A percentile compares a stretch with the other conserved stretches of the same genome.
Evolutionary conservation across 805 yeast genomes (phyloP).

Genomic region (Teunomyces kruisii): DNA sequence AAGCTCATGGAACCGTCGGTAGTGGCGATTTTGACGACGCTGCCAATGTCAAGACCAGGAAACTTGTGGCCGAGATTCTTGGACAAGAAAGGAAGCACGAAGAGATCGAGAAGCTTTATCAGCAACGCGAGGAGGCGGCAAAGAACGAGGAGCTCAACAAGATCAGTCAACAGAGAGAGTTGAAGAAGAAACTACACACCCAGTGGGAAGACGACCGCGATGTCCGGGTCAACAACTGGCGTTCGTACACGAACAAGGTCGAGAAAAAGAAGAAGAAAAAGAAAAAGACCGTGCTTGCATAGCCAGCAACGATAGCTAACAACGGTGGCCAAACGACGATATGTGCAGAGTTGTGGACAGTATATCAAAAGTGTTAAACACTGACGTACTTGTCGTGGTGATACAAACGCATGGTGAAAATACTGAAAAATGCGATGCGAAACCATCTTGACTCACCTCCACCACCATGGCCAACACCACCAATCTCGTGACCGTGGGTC

Average conservation of each 20-base stretch:
- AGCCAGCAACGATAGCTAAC: too few relatives aligned
- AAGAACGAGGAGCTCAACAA: slow-evolving; percentile 23
- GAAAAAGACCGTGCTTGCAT: slow-evolving; percentile 42
- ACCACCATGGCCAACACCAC: slow-evolving; percentile 8
- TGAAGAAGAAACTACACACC: slow-evolving; percentile 41
- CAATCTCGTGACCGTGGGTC: slow-evolving; percentile 32
- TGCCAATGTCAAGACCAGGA: slow-evolving; percentile 32
- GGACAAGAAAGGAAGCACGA: slow-evolving; percentile 34
- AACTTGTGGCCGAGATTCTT: slow-evolving; percentile 44
- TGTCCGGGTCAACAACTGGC: slow-evolving; percentile 58
- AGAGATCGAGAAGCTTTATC: slow-evolving; percentile 23
- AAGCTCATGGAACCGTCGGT: slow-evolving; percentile 5
- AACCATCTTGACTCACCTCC: neutral
- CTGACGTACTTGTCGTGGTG: too few relatives aligned
- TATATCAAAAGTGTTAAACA: too few relatives aligned
- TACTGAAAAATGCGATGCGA: neutral
- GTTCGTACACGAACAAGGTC: slow-evolving; percentile 44
- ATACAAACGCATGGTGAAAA: too few relatives aligned
- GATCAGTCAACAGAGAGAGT: slow-evolving; percentile 39
- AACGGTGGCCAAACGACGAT: too few relatives aligned
- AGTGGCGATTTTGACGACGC: slow-evolving; percentile 3
- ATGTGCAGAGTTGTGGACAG: too few relatives aligned
- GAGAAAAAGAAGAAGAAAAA: slow-evolving; percentile 48
- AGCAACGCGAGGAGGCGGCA: slow-evolving; percentile 29
- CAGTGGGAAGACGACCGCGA: slow-evolving; percentile 66